Evolutionary conservation across 2,329 filamentous ascomycete genomes (phyloP).

Genomic region (Colletotrichum sp.): DNA sequence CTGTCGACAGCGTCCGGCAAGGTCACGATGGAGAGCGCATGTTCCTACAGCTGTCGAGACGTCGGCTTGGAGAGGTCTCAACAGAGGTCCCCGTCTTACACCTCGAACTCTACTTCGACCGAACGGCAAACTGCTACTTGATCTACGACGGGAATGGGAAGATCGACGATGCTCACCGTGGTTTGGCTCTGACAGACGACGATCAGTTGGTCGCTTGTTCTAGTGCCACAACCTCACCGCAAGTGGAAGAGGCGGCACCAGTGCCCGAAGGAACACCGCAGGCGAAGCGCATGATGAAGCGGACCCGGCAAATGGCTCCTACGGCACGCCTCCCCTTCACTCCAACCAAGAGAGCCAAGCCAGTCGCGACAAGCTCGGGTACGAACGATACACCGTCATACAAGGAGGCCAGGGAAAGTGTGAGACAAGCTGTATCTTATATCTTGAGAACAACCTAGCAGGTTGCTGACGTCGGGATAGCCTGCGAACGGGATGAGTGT

Average conservation of each 20-base stretch:
- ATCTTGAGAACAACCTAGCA: background rate
- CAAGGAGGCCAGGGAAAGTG: background rate
- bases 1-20: background rate
- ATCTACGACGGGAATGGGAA: background rate
- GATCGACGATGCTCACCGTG: background rate
- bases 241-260: background rate
- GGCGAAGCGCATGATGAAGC: background rate
- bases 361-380: background rate
- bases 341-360: background rate
- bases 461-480: background rate
- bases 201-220: background rate
- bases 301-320: background rate
- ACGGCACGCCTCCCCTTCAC: background rate
- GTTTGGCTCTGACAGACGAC: background rate
- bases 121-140: background rate
- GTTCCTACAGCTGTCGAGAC: background rate
- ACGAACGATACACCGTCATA: background rate
- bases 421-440: background rate
- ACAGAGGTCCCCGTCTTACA: background rate
- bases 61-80: background rate
- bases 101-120: background rate
- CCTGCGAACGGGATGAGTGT: background rate
- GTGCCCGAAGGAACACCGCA: background rate
- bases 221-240: background rate
- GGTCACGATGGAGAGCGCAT: background rate